phyloP scores from a whole-genome alignment of 129 eudicot genomes.

The Ambrosia trifida region DNA sequence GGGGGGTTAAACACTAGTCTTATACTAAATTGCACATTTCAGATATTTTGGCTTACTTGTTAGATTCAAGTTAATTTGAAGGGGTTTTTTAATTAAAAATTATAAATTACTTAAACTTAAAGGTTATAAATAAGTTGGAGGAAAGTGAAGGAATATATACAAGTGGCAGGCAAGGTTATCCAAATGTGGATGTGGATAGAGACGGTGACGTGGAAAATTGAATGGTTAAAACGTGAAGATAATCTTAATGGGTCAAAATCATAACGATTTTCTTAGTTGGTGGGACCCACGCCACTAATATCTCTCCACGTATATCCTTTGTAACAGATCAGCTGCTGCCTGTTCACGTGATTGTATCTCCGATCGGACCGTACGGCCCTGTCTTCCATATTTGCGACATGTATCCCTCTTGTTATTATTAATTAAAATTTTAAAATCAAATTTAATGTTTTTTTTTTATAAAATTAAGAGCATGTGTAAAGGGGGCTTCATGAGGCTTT shows the following conservation, averaged over 20 bases:
- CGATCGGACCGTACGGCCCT: constrained; percentile 18
- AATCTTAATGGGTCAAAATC: constrained; percentile 7
- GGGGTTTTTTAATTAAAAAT: no score
- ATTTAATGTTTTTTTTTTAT: no score
- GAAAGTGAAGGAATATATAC: constrained; percentile 12
- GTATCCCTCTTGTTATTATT: background rate
- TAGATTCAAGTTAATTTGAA: no score
- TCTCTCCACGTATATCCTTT: constrained; percentile 8
- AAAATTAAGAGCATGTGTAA: no score
- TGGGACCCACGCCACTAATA: constrained; percentile 1
- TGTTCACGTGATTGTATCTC: constrained; percentile 21
- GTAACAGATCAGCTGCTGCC: constrained; percentile 8
- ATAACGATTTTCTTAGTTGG: background rate
- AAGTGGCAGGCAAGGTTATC: constrained; percentile 22
- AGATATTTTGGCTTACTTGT: no score
- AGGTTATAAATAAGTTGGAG: background rate
- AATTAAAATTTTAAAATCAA: no score
- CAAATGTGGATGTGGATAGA: constrained; percentile 26
- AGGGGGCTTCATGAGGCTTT: no score
- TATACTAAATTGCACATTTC: no score
- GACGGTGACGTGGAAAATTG: constrained; percentile 24
- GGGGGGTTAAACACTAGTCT: no score
- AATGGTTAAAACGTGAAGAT: background rate
- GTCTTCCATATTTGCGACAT: constrained; percentile 23
- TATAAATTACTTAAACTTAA: background rate